phyloP scores from a whole-genome alignment of 352 stramenopile species.

The Phytophthora pinifolia region DNA sequence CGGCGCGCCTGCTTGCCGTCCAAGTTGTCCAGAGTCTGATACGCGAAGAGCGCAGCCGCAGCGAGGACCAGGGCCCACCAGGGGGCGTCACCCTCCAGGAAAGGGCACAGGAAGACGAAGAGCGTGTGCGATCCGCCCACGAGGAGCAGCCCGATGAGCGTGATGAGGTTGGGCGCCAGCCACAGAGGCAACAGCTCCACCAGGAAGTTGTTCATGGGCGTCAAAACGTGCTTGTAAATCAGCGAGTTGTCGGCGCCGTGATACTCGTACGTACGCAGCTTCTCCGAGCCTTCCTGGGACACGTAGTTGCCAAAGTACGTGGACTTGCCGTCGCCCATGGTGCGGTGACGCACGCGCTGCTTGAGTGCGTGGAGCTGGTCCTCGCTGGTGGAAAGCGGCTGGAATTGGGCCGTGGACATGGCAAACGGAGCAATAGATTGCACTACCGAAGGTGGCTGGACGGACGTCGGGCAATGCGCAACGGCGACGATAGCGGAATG shows the following conservation, averaged over 20 bases:
- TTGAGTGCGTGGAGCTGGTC: slow-evolving; percentile 44
- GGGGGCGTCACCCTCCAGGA: slow-evolving; percentile 68
- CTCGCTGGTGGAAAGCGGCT: slow-evolving; percentile 14
- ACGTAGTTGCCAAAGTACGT: slow-evolving; percentile 91
- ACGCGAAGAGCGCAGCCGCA: slow-evolving; percentile 63
- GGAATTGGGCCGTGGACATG: slow-evolving; percentile 19
- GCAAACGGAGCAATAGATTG: too few relatives aligned
- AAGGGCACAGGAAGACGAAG: slow-evolving; percentile 72
- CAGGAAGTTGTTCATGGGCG: slow-evolving; percentile 85
- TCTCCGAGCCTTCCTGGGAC: slow-evolving; percentile 81
- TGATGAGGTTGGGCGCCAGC: slow-evolving; percentile 86
- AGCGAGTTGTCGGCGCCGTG: slow-evolving; percentile 85
- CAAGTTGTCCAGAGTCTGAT: slow-evolving; percentile 87
- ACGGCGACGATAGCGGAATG: slow-evolving; percentile 11
- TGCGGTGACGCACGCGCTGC: slow-evolving; percentile 74
- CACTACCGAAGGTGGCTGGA: too few relatives aligned
- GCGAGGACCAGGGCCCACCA: slow-evolving; percentile 70
- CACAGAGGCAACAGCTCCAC: slow-evolving; percentile 76
- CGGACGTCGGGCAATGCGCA: neutral
- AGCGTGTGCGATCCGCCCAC: slow-evolving; percentile 64
- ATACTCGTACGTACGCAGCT: slow-evolving; percentile 86
- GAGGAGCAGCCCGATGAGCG: slow-evolving; percentile 64
- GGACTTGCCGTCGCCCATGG: slow-evolving; percentile 69
- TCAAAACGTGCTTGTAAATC: slow-evolving; percentile 87
- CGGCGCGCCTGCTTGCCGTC: slow-evolving; percentile 83